Base-by-base conservation (phyloP, 768 basidiomycete genomes). In the Xerocomellus intermedius region DNA sequence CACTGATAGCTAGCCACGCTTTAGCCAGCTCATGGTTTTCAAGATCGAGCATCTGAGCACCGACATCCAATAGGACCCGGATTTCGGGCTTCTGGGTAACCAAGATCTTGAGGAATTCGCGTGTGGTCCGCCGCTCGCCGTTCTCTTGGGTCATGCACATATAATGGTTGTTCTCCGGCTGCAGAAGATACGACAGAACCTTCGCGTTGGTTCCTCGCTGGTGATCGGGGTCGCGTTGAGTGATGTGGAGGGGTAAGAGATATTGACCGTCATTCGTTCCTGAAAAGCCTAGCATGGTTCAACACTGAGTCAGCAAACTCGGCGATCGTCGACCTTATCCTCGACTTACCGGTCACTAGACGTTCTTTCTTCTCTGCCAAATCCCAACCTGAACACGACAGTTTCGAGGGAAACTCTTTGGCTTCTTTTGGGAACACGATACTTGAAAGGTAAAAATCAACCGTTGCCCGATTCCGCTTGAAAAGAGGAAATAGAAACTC, bases 31-130 rank as follows among this genome's bases (percentile, higher is more conserved):
- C 66, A 2, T 58, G 22, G 54, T 81, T 83, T 28, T 70, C 63
- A 49, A 80, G 66, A 38, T 83, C 81, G 13, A 83, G 68, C 67
- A 84, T 79, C 57, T 83, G 82, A 0, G 82, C 82, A 5, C 82
- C 82, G 12, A 83, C 81, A 49, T 83, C 82, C 12, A 83, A 63
- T 21, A 83, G 64, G 10, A 82, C 79, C 17, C 70, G 71, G 21
- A 82, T 69, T n/a, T 69, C 64, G 1, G 75, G 75, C 0, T 48
- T 48, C 56, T 78, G 72, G 2, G 55, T 14, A 12, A 72, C 68
- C 6, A 83, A 21, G 22, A 68, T 50, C 5, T 58, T 12, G 26
- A 80, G 54, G 55, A 71, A 49, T 22, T 60, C 35, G 1, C 7
- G 9, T 0, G 68, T 46, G 8, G 47, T 55, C n/a, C 54, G 57